These are phyloP conservation scores for Leptodermis oblonga DNA, from an alignment of 257 asterid genomes.

Conservation along the genomic window DNA sequence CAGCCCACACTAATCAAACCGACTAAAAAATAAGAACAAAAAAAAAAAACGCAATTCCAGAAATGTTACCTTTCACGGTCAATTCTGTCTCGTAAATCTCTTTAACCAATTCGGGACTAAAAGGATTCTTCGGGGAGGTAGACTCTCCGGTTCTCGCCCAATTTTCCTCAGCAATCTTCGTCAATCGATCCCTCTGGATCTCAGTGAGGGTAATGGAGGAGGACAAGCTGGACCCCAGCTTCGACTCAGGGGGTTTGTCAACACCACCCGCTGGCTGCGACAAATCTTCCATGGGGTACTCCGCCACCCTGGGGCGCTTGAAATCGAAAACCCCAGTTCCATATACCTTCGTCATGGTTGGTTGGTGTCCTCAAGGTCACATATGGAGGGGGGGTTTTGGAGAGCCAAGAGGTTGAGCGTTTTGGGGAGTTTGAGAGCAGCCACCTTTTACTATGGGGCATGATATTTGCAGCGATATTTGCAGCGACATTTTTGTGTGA, in stretches of 20 bases:
- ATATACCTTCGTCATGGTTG: constrained; percentile 54
- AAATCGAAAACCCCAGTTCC: constrained; percentile 89
- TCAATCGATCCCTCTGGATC: constrained; percentile 88
- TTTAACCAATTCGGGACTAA: constrained; percentile 69
- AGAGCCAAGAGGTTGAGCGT: not conserved
- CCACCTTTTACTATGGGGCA: too few relatives aligned
- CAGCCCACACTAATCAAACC: too few relatives aligned
- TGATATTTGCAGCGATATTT: too few relatives aligned
- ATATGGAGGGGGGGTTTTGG: not conserved
- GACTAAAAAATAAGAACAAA: too few relatives aligned
- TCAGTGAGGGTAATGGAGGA: constrained; percentile 79
- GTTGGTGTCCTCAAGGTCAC: not conserved
- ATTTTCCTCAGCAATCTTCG: constrained; percentile 72
- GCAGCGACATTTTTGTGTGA: too few relatives aligned
- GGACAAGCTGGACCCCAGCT: constrained; percentile 48
- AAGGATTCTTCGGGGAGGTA: constrained; percentile 45
- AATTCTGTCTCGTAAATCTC: constrained; percentile 80
- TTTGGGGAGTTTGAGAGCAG: too few relatives aligned
- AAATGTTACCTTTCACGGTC: constrained; percentile 57
- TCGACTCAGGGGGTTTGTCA: constrained; percentile 54
- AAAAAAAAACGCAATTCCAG: not conserved
- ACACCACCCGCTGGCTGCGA: constrained; percentile 16
- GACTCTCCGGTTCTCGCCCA: constrained; percentile 63
- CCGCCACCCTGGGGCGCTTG: constrained; percentile 94
- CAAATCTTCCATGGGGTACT: constrained; percentile 65